Percentiles rank a stretch among this genome's conserved stretches.
Conservation (phyloP, 352 stramenopile genomes). For the Phytopythium ostracodes region DNA sequence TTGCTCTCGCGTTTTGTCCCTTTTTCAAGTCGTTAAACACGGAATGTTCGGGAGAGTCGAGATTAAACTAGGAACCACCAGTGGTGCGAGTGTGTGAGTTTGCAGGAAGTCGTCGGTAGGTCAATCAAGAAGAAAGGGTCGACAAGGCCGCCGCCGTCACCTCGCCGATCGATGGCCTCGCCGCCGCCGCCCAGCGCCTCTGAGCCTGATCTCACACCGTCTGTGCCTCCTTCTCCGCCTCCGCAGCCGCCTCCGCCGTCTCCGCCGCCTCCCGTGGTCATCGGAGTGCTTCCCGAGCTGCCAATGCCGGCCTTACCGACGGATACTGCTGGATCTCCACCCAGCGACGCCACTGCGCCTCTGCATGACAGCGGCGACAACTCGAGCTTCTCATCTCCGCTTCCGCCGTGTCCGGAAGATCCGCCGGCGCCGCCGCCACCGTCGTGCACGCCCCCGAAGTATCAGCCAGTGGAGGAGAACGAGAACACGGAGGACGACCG, state of each 20-base stretch:
- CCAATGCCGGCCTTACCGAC: not conserved
- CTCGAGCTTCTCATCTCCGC: constrained; percentile 69
- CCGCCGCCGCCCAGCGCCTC: constrained; percentile 1
- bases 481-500: constrained; percentile 35
- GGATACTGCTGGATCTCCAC: not conserved
- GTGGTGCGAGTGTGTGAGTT: too few relatives aligned
- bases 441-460: constrained; percentile 61
- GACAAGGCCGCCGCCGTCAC: not conserved
- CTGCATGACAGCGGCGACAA: constrained; percentile 19
- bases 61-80: not conserved
- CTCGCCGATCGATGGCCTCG: not conserved
- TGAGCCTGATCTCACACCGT: not conserved
- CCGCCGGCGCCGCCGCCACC: constrained; percentile 52
- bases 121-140: not conserved
- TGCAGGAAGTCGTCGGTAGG: too few relatives aligned
- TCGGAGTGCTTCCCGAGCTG: not conserved
- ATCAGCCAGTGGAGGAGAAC: constrained; percentile 59
- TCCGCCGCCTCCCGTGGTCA: not conserved
- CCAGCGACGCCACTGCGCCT: not conserved
- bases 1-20: not conserved
- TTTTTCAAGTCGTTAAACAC: not conserved
- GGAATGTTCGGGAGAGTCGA: not conserved
- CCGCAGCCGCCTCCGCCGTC: not conserved
- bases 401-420: constrained; percentile 72
- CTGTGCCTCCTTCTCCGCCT: not conserved